phyloP scores from a whole-genome alignment of 2,329 filamentous ascomycete species.

The Pseudopyricularia cyperi region DNA sequence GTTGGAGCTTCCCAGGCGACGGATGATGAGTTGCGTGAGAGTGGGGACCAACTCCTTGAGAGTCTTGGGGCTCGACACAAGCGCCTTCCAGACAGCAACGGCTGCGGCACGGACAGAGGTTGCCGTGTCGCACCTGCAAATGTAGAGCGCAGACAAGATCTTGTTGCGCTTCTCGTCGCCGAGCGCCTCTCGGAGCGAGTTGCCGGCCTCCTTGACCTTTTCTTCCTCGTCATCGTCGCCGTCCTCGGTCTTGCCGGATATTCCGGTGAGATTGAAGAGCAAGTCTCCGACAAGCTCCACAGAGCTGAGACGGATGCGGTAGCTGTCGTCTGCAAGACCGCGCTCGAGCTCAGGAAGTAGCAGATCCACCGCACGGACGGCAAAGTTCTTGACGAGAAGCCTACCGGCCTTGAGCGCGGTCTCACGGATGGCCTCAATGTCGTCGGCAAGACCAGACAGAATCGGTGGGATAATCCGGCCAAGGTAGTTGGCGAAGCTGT shows the following conservation, averaged over 20 bases:
- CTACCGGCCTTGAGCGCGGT: constrained; percentile 91
- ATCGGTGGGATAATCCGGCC: constrained; percentile 93
- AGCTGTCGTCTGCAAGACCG: constrained; percentile 91
- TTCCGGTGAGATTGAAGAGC: constrained; percentile 93
- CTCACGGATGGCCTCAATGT: constrained; percentile 91
- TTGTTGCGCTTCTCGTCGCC: constrained; percentile 96
- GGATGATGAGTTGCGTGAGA: constrained; percentile 87
- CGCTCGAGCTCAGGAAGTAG: constrained; percentile 89
- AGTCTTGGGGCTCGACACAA: constrained; percentile 82
- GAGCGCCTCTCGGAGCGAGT: constrained; percentile 85
- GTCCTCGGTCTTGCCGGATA: constrained; percentile 52
- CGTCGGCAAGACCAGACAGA: constrained; percentile 84
- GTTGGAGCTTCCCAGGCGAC: constrained; percentile 84
- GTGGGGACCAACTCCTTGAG: constrained; percentile 93
- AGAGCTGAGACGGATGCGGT: constrained; percentile 94
- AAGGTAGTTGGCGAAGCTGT: constrained; percentile 94
- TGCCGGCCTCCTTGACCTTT: constrained; percentile 69
- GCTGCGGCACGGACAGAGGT: constrained; percentile 81
- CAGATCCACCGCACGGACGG: constrained; percentile 85
- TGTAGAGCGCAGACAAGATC: constrained; percentile 91
- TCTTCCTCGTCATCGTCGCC: constrained; percentile 67
- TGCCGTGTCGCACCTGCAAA: constrained; percentile 94
- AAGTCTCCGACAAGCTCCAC: constrained; percentile 95
- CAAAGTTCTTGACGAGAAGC: constrained; percentile 95
- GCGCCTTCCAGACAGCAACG: constrained; percentile 89